Evolutionary conservation across 2,329 filamentous ascomycete genomes (phyloP), one percentile per base, ranked within the genome.

Genomic region (Penicillium sp.): DNA sequence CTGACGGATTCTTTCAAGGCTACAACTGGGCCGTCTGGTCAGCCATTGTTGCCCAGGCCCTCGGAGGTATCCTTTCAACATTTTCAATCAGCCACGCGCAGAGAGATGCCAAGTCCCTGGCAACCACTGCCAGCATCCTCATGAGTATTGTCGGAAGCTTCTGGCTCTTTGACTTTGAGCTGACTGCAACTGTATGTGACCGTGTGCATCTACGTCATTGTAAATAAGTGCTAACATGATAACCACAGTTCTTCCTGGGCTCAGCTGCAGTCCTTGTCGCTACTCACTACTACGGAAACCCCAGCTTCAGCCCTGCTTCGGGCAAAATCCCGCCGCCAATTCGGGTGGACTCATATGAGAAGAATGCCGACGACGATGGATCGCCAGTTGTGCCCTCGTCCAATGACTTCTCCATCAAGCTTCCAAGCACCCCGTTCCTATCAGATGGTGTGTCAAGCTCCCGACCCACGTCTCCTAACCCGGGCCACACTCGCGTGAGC

Each of bases 21-120:
- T 98, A 97, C 71, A 96, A 95, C 65, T 86, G 81, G 77, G 77
- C 91, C 16, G 91, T 97, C 3, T 96, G 90, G 89, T 76, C 82
- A 4, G 86, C 89, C 4, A 87, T 97, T 57, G 64, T 82, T 5
- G 78, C 93, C 49, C 93, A 98, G 66, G 87, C 90, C 0, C 71
- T 84, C 28, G 90, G 90, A 26, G 93, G 91, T 20, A 79, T 97
- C 23, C 73, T 95, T n/a, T 84, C 88, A 8, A 86, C 86, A 1
- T 77, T 93, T 50, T 87, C 85, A 64, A 85, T 93, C 66, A 87
- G 85, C 52, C 87, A 89, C 63, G 83, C 86, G 4, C 86, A 93
- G 71, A 94, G 93, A 62, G 94, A 95, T 64, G 85, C 88, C 49
- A 95, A 94, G 75, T 95, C 93, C 65, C 90, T 95, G 69, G 89